A percentile compares a stretch with the other conserved stretches of the same genome.
Conservation (phyloP, 2,329 filamentous ascomycete genomes). For the Ophiognomonia clavigignenti-juglandacearum region DNA sequence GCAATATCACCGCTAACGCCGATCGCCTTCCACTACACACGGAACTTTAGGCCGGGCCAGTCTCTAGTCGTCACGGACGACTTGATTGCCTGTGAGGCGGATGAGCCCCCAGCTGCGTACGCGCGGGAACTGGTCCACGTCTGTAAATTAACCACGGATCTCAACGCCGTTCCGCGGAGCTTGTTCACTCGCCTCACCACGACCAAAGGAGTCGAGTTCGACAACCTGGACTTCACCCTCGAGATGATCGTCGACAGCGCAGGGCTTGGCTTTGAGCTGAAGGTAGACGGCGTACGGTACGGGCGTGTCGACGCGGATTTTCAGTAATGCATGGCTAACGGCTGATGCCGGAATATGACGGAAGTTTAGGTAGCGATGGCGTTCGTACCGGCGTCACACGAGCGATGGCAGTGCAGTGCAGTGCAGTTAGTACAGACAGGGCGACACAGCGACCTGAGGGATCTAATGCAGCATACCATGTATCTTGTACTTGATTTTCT, state of each 20-base stretch:
- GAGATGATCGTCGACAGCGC: slow-evolving; percentile 81
- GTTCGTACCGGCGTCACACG: no score
- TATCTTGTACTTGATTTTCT: no score
- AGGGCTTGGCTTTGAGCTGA: slow-evolving; percentile 70
- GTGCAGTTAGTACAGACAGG: no score
- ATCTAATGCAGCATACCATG: no score
- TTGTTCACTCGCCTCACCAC: slow-evolving; percentile 73
- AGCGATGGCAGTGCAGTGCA: no score
- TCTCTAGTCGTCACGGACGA: slow-evolving; percentile 76
- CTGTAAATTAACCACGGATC: slow-evolving; percentile 75
- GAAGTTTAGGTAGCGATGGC: no score
- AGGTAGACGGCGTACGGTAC: slow-evolving; percentile 73
- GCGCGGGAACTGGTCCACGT: slow-evolving; percentile 63
- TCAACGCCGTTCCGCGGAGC: slow-evolving; percentile 68
- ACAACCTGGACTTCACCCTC: slow-evolving; percentile 75
- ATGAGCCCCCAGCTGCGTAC: slow-evolving; percentile 58
- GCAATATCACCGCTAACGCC: slow-evolving; percentile 68
- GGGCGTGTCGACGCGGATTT: slow-evolving; percentile 76
- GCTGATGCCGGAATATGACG: no score
- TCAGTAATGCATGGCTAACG: no score
- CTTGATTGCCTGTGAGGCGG: slow-evolving; percentile 69
- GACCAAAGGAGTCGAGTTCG: slow-evolving; percentile 74
- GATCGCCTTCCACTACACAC: slow-evolving; percentile 79
- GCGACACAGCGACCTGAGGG: no score
- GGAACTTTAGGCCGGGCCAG: slow-evolving; percentile 76